These are phyloP conservation scores for Coemansia sp. DNA, from an alignment of 192 early-diverging fungal species.

Conservation along the genomic window DNA sequence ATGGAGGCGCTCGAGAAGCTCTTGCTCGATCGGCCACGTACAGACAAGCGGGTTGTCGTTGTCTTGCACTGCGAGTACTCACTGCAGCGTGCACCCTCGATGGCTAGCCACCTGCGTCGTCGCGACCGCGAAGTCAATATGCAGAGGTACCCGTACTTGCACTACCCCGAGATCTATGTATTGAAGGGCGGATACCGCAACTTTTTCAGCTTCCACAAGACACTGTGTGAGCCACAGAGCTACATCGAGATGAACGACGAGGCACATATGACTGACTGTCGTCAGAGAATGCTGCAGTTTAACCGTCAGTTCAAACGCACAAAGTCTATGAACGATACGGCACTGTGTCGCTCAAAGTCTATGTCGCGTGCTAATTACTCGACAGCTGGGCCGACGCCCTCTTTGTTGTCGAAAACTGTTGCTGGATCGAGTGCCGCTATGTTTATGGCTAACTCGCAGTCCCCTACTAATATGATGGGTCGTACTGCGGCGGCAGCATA, in stretches of 20 bases:
- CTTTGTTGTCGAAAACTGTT: slow-evolving; percentile 8
- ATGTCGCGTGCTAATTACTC: neutral
- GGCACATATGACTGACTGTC: slow-evolving; percentile 61
- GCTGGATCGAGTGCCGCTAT: slow-evolving; percentile 17
- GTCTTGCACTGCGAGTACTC: slow-evolving; percentile 92
- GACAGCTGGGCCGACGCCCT: neutral
- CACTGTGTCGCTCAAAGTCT: slow-evolving; percentile 19
- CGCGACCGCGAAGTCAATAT: slow-evolving; percentile 76
- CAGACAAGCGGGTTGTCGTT: slow-evolving; percentile 61
- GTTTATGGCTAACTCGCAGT: slow-evolving; percentile 24
- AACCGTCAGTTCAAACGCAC: slow-evolving; percentile 61
- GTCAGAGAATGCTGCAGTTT: slow-evolving; percentile 57
- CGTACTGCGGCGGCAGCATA: slow-evolving; percentile 11
- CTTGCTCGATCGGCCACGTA: slow-evolving; percentile 59
- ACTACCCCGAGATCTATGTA: slow-evolving; percentile 87
- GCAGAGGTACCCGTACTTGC: slow-evolving; percentile 71
- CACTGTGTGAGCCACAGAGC: slow-evolving; percentile 70
- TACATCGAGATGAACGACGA: slow-evolving; percentile 83
- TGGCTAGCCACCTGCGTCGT: slow-evolving; percentile 78
- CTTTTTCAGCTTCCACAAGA: slow-evolving; percentile 67
- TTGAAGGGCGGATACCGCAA: slow-evolving; percentile 82
- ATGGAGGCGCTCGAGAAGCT: slow-evolving; percentile 63
- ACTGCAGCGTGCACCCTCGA: slow-evolving; percentile 76
- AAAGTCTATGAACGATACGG: slow-evolving; percentile 57
- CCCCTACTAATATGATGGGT: slow-evolving; percentile 26